Evolutionary conservation across 768 basidiomycete genomes (phyloP).

Genomic region (Mycena sanguinolenta): DNA sequence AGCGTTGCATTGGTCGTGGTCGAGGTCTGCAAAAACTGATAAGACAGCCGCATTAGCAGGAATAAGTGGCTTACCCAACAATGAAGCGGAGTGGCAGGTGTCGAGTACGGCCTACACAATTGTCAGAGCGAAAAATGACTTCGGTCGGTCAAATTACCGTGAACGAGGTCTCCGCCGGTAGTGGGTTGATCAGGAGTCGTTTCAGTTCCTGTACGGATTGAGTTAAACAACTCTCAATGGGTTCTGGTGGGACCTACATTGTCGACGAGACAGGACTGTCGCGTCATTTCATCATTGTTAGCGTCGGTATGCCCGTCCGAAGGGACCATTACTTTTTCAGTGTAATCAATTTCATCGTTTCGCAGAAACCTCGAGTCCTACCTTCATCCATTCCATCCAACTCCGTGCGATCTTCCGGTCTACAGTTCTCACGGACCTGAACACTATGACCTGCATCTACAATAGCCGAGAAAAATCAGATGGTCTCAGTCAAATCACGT

Average conservation of each 20-base stretch:
- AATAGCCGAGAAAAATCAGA: not conserved
- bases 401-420: slow-evolving; percentile 13
- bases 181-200: slow-evolving; percentile 14
- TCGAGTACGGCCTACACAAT: slow-evolving; percentile 9
- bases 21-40: slow-evolving; percentile 5
- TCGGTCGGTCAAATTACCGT: not conserved
- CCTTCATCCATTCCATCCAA: slow-evolving; percentile 25
- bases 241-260: not conserved
- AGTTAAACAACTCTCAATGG: not conserved
- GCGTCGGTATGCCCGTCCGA: slow-evolving; percentile 16
- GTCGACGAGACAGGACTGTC: slow-evolving; percentile 26
- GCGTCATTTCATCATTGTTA: not conserved
- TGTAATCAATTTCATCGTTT: not conserved
- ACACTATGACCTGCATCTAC: slow-evolving; percentile 23
- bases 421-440: slow-evolving; percentile 17
- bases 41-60: not conserved
- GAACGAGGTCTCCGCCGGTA: slow-evolving; percentile 16
- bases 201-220: slow-evolving; percentile 19
- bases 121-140: not conserved
- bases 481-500: too few species aligned
- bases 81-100: slow-evolving; percentile 25
- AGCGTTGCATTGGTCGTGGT: slow-evolving; percentile 17
- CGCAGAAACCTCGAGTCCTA: not conserved
- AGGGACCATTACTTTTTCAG: slow-evolving; percentile 17
- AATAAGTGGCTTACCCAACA: slow-evolving; percentile 1